A percentile compares a stretch with the other conserved stretches of the same genome.
Conservation (phyloP, 495 filamentous ascomycete genomes). For the Sphaerosporella brunnea region DNA sequence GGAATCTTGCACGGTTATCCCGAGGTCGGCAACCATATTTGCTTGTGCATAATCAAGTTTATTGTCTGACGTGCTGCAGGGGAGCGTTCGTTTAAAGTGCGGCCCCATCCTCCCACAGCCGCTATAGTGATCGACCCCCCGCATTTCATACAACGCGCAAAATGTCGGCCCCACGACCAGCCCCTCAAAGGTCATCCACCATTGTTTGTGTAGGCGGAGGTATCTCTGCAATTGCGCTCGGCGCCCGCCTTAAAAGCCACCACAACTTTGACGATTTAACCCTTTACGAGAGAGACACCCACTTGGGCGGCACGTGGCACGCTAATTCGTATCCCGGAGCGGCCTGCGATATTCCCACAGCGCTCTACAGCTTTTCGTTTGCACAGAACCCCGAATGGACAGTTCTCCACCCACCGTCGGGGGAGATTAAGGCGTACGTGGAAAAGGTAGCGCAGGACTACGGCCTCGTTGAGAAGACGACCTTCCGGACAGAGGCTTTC, state of each 20-base stretch:
- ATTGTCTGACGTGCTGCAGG: too few relatives aligned
- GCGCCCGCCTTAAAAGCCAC: background rate
- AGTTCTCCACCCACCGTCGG: constrained; percentile 29
- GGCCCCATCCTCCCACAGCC: too few relatives aligned
- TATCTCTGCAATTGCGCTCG: constrained; percentile 4
- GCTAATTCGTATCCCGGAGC: constrained; percentile 5
- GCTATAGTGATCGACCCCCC: too few relatives aligned
- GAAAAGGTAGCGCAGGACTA: constrained; percentile 31
- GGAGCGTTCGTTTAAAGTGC: too few relatives aligned
- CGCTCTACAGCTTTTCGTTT: constrained; percentile 36
- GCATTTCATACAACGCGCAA: too few relatives aligned
- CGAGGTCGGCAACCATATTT: too few relatives aligned
- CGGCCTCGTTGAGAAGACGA: constrained; percentile 30
- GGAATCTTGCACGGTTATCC: too few relatives aligned
- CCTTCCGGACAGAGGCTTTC: constrained; percentile 30
- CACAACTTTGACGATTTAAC: constrained; percentile 3
- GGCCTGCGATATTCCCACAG: constrained; percentile 11
- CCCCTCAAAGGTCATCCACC: background rate
- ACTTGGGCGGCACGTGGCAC: constrained; percentile 7
- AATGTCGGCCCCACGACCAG: background rate
- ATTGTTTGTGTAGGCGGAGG: constrained; percentile 5
- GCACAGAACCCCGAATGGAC: constrained; percentile 32
- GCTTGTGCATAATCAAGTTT: too few relatives aligned
- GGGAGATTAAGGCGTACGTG: constrained; percentile 34
- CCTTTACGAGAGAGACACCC: constrained; percentile 4